These are phyloP conservation scores for Eucalyptus marginata DNA, from an alignment of 345 rosid genomes.

Conservation along the genomic window DNA sequence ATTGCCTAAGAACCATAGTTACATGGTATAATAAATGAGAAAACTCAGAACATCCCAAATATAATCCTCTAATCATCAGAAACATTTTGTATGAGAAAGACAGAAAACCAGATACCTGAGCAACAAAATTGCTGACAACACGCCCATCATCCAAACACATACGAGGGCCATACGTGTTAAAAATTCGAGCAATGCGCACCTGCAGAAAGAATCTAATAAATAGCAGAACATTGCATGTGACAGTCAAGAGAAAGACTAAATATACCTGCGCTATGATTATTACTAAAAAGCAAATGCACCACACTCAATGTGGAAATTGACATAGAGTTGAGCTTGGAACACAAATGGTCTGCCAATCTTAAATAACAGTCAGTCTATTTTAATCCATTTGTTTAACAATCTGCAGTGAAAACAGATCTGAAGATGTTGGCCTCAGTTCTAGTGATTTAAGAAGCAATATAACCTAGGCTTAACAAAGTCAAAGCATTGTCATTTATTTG, in stretches of 20 bases:
- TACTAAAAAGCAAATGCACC: not conserved
- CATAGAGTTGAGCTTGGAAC: not conserved
- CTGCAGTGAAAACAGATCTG: not conserved
- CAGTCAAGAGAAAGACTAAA: not conserved
- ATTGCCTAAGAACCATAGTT: conserved; percentile 30
- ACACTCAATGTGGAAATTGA: not conserved
- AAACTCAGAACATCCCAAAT: not conserved
- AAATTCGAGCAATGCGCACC: conserved; percentile 98
- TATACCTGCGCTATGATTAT: not conserved
- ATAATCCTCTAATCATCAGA: not conserved
- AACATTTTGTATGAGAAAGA: not conserved
- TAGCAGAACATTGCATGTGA: not conserved
- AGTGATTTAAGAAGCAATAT: not conserved
- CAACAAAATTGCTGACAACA: conserved; percentile 98
- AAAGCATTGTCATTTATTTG: not conserved
- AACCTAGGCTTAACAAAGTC: not conserved
- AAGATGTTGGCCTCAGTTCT: not conserved
- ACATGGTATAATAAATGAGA: not conserved
- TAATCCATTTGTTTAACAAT: not conserved
- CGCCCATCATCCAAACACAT: conserved; percentile 99
- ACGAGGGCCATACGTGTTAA: conserved; percentile 97
- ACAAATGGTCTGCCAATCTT: not conserved
- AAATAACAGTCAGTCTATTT: not conserved
- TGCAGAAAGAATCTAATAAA: conserved; percentile 7
- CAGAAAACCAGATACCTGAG: conserved; percentile 49